Conservation (phyloP, 305 asterid genomes). For the Fraxinus dipetala region DNA sequence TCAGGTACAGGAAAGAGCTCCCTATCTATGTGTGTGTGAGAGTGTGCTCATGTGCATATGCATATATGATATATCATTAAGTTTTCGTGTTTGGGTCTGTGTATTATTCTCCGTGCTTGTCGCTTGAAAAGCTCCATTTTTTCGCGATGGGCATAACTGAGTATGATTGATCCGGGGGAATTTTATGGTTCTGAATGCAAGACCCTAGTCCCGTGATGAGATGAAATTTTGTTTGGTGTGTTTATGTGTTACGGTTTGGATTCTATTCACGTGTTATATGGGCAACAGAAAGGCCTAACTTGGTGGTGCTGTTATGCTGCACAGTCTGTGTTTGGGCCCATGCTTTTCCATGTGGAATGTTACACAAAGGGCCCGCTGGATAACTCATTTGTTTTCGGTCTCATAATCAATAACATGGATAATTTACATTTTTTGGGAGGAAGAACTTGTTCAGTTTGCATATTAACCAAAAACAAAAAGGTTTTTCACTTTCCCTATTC, state of each 20-base stretch:
- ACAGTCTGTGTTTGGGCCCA: conserved; percentile 2
- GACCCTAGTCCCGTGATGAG: conserved; percentile 3
- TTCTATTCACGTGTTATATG: neutral
- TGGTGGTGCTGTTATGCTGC: conserved; percentile 12
- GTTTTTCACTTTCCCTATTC: neutral
- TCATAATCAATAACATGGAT: neutral
- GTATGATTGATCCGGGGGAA: conserved; percentile 10
- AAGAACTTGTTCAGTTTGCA: neutral
- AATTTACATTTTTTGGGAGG: neutral
- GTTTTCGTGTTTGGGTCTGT: neutral
- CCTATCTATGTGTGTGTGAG: neutral
- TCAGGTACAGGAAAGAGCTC: conserved; percentile 53
- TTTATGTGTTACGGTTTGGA: neutral
- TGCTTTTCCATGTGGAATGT: neutral
- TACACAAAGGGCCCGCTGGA: neutral
- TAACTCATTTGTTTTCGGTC: conserved; percentile 12
- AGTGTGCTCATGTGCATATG: conserved; percentile 18
- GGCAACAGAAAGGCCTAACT: conserved; percentile 1
- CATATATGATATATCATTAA: neutral
- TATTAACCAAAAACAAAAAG: neutral
- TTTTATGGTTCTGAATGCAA: conserved; percentile 15
- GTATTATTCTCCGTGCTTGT: conserved; percentile 9
- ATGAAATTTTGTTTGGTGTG: neutral
- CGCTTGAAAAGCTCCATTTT: conserved; percentile 8
- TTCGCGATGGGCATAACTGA: conserved; percentile 5